Base-by-base conservation (phyloP, 768 basidiomycete species). In the Suillus occidentalis region DNA sequence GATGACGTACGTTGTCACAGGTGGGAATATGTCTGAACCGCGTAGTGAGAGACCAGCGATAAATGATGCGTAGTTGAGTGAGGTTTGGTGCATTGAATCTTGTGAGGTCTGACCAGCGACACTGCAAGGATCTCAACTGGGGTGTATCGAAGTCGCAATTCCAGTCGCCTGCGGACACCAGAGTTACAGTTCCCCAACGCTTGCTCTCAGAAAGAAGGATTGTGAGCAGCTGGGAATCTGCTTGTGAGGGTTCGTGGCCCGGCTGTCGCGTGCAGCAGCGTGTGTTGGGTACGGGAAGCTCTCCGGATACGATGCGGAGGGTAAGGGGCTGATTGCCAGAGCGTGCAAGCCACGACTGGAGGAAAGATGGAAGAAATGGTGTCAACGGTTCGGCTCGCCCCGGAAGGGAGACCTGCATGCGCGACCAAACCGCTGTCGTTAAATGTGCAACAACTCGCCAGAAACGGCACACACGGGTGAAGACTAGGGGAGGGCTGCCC, bases 361-460 rank as follows among this genome's bases (percentile, higher is more conserved):
- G 53, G 53, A 55, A n/a, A 55, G 53, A 55, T 55, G 34, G 53
- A 36, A 55, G 53, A 36, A 55, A 55, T 10, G 53, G 53, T 36
- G 20, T 55, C 53, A 55, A 55, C 0, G 53, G 53, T 36, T 55
- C 53, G 10, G 7, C 20, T 55, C 53, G 53, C 6, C 53, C 53
- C 6, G 53, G 34, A 55, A 55, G 53, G 20, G 34, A n/a, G 31
- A 55, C 36, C 53, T 55, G 31, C 10, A 55, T n/a, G 12, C 34
- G 34, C 34, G 53, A 55, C 53, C 53, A 55, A 12, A 55, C 12
- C 12, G 20, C 53, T 55, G 53, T 55, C 20, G 53, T 55, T 34
- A 34, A 55, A 36, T 36, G 6, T 36, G 53, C 34, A n/a, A 55
- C 12, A 0, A 36, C 20, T 55, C 53, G 53, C 53, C 53, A 55